phyloP scores from a whole-genome alignment of 176 grass and related monocot species.

The Zoysia japonica region DNA sequence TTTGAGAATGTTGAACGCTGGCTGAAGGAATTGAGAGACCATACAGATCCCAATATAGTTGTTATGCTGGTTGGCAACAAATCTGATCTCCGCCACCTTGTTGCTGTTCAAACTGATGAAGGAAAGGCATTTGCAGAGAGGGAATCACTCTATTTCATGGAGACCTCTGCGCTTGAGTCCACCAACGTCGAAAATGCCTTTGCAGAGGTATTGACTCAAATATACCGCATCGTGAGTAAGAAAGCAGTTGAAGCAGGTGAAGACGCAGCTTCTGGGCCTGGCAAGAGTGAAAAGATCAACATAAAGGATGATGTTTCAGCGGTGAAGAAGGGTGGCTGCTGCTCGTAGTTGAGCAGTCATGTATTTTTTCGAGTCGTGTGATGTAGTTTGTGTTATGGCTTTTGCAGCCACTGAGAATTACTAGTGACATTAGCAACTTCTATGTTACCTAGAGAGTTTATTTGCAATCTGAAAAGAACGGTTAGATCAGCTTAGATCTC shows the following conservation, averaged over 20 bases:
- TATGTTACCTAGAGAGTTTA: background rate
- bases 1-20: conserved; percentile 87
- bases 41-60: conserved; percentile 90
- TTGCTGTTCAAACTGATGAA: conserved; percentile 77
- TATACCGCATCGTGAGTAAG: conserved; percentile 83
- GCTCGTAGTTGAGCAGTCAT: conserved; percentile 51
- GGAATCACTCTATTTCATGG: conserved; percentile 90
- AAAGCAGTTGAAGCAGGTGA: conserved; percentile 65
- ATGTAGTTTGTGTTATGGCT: conserved; percentile 35
- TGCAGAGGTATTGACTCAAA: conserved; percentile 75
- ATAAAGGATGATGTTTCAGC: conserved; percentile 83
- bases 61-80: conserved; percentile 94
- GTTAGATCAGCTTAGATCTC: conserved; percentile 42
- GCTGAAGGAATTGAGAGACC: conserved; percentile 81
- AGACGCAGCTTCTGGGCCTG: conserved; percentile 58
- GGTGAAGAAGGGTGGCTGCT: conserved; percentile 74
- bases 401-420: conserved; percentile 45
- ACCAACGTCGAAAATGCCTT: conserved; percentile 87
- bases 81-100: conserved; percentile 79
- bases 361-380: conserved; percentile 35
- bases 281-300: conserved; percentile 81
- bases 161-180: conserved; percentile 84
- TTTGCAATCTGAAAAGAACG: conserved; percentile 31
- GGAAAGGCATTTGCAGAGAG: conserved; percentile 69
- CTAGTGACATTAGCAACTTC: conserved; percentile 30